Percentiles rank a stretch among this genome's conserved stretches.
Conservation (phyloP, 768 basidiomycete species). For the Mycena kentingensis region DNA sequence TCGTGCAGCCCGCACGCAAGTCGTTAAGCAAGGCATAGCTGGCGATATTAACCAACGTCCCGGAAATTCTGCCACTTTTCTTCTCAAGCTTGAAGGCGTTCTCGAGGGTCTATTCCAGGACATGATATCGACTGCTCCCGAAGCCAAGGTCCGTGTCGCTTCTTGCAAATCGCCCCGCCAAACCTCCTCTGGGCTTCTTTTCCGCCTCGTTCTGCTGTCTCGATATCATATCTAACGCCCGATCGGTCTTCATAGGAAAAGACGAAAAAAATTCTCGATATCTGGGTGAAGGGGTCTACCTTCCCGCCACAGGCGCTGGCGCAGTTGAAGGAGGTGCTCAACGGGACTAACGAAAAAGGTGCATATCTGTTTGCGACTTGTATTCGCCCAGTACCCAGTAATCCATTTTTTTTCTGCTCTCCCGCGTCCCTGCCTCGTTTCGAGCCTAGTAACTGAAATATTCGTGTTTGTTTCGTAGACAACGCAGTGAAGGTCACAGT, state of each 20-base stretch:
- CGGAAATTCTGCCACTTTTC: constrained; percentile 80
- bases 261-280: constrained; percentile 94
- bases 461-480: constrained; percentile 67
- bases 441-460: constrained; percentile 72
- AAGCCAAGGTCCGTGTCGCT: constrained; percentile 79
- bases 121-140: constrained; percentile 65
- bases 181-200: background rate
- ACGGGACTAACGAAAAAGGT: constrained; percentile 77
- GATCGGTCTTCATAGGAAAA: constrained; percentile 92
- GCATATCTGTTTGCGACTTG: constrained; percentile 68
- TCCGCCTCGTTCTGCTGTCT: constrained; percentile 38
- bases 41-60: constrained; percentile 56
- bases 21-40: constrained; percentile 62
- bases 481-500: constrained; percentile 44
- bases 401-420: constrained; percentile 53
- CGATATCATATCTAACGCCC: constrained; percentile 30
- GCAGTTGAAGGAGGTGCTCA: constrained; percentile 70
- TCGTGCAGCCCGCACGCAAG: constrained; percentile 73
- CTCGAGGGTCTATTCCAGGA: constrained; percentile 89
- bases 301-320: constrained; percentile 79
- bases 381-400: constrained; percentile 87
- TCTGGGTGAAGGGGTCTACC: constrained; percentile 91
- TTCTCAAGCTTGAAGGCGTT: constrained; percentile 87
- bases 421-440: constrained; percentile 40
- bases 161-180: constrained; percentile 3